Evolutionary conservation across 192 early-diverging fungal species (phyloP), one percentile per base, ranked within the genome.

Genomic region (Backusella luteola): DNA sequence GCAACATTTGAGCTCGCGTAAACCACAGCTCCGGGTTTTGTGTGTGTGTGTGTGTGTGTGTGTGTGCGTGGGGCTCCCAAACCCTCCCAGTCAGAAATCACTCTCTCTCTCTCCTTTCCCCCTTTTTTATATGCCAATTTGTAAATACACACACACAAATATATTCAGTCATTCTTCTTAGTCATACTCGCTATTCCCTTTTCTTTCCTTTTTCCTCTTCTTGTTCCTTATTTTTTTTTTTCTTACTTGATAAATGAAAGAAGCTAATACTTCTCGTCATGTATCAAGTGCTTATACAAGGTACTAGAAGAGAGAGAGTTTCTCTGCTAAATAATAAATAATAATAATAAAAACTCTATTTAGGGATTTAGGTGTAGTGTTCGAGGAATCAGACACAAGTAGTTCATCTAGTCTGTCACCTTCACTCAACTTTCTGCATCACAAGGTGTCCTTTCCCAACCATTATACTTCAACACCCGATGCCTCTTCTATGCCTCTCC

Each of bases 321-420:
- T 29, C 29, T 1, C 29, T 29, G 1, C 0, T 66, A 35, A 34
- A 6, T 2, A 67, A 17, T 29, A 67, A 35, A 34, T 67, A 8
- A 19, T 39, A 34, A 17, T 6, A 35, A 1, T 69, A 69, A n/a
- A 17, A 4, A 35, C 34, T 34, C 36, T 26, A 15, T 75, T 67
- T 71, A 76, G 75, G 68, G 75, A 76, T 52, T 69, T 76, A 66
- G 69, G 52, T 59, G 69, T 76, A 17, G 75, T 76, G 23, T 35
- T 76, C 15, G 75, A 76, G 35, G 75, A 76, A 71, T 46, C 32
- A 9, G 56, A 73, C 23, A 8, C 17, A 23, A 59, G 53, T 59
- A 67, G n/a, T 41, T 46, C 39, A 52, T 59, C 53, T 59, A 59
- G 21, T 26, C 9, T 59, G 53, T 59, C 53, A 26, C 53, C 53